These are phyloP conservation scores for Ceratocystis destructans DNA, from an alignment of 2,329 filamentous ascomycete species.

Conservation along the genomic window DNA sequence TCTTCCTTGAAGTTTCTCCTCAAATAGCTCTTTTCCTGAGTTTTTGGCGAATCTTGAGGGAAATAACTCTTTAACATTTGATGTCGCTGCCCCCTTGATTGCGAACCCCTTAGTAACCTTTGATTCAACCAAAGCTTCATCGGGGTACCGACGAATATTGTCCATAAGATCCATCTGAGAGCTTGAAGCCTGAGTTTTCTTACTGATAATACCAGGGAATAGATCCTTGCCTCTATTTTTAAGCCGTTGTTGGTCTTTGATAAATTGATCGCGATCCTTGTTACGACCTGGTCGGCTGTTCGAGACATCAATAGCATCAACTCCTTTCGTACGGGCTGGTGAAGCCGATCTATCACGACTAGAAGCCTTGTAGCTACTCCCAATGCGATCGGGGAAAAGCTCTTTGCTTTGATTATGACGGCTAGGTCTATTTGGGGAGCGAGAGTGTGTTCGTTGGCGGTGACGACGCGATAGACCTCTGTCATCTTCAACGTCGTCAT, in stretches of 20 bases:
- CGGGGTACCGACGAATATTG: not conserved
- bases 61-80: slow-evolving; percentile 18
- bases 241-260: slow-evolving; percentile 25
- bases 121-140: not conserved
- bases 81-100: slow-evolving; percentile 14
- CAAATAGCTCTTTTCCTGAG: slow-evolving; percentile 56
- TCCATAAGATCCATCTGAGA: slow-evolving; percentile 15
- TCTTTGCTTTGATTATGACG: slow-evolving; percentile 41
- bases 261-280: slow-evolving; percentile 25
- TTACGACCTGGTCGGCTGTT: slow-evolving; percentile 25
- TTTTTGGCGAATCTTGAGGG: slow-evolving; percentile 29
- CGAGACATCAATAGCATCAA: not conserved
- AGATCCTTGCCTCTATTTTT: slow-evolving; percentile 29
- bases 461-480: slow-evolving; percentile 28
- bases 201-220: slow-evolving; percentile 27
- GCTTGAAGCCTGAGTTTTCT: slow-evolving; percentile 21
- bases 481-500: slow-evolving; percentile 59
- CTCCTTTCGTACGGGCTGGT: slow-evolving; percentile 32
- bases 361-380: slow-evolving; percentile 20
- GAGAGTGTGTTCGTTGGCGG: slow-evolving; percentile 24
- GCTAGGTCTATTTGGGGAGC: slow-evolving; percentile 19
- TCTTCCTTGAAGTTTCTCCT: slow-evolving; percentile 44
- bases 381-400: slow-evolving; percentile 41
- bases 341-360: slow-evolving; percentile 40
- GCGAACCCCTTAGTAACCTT: slow-evolving; percentile 7